Percentiles rank a stretch among this genome's conserved stretches.
Conservation (phyloP, 345 rosid species). For the Acer saccharum region DNA sequence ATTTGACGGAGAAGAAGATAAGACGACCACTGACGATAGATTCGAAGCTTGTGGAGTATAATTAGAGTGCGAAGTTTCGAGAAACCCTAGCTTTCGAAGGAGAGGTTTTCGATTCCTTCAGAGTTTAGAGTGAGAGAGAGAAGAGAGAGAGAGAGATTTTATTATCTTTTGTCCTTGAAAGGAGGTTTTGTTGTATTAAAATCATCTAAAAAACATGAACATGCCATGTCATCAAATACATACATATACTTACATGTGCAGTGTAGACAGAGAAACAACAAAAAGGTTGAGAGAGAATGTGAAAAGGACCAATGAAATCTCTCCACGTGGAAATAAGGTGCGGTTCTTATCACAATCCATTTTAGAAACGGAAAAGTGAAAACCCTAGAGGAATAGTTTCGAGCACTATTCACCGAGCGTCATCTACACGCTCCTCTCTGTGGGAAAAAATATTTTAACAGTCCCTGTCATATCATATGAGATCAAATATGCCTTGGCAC, state of each 20-base stretch:
- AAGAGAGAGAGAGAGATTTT: constrained; percentile 22
- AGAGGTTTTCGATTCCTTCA: constrained; percentile 47
- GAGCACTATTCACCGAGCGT: constrained; percentile 38
- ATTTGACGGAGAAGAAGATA: constrained; percentile 27
- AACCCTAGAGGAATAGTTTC: constrained; percentile 53
- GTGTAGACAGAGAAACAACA: constrained; percentile 24
- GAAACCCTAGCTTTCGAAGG: constrained; percentile 55
- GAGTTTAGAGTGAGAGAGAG: constrained; percentile 33
- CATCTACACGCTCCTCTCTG: constrained; percentile 37
- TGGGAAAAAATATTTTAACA: not conserved
- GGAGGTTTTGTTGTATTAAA: constrained; percentile 42
- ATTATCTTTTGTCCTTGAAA: constrained; percentile 50
- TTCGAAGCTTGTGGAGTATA: constrained; percentile 35
- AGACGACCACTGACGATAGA: constrained; percentile 22
- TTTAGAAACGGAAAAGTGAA: constrained; percentile 21
- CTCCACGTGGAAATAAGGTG: constrained; percentile 48
- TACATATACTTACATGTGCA: not conserved
- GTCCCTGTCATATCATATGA: constrained; percentile 18
- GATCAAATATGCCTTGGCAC: constrained; percentile 37
- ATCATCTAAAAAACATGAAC: constrained; percentile 41
- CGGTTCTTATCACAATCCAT: constrained; percentile 74
- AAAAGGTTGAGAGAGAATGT: no score
- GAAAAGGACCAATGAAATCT: constrained; percentile 14
- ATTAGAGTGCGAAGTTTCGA: constrained; percentile 57
- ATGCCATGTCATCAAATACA: constrained; percentile 46